phyloP scores from a whole-genome alignment of 1,284 basidiomycete genomes.

The Schizophyllum commune region DNA sequence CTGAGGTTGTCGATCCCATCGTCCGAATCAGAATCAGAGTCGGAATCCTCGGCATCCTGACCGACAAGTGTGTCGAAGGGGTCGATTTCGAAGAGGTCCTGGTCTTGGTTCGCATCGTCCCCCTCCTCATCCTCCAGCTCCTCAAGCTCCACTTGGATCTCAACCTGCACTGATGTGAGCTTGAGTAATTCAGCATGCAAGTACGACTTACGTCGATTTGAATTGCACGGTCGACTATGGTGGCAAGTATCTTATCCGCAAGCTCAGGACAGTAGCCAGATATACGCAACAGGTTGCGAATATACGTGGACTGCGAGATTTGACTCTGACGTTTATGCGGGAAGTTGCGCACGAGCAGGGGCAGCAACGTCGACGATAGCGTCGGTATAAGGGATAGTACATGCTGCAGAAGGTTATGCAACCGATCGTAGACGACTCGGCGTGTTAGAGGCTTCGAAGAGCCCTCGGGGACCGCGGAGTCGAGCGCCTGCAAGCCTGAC shows the following conservation, averaged over 20 bases:
- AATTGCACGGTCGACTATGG: slow-evolving; percentile 86
- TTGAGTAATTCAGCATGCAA: no score
- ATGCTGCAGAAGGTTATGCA: slow-evolving; percentile 81
- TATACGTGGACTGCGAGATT: slow-evolving; percentile 81
- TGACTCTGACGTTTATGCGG: slow-evolving; percentile 91
- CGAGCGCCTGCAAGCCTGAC: slow-evolving; percentile 56
- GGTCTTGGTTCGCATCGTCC: slow-evolving; percentile 41
- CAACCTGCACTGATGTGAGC: slow-evolving; percentile 52
- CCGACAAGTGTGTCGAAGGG: slow-evolving; percentile 79
- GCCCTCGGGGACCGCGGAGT: slow-evolving; percentile 49
- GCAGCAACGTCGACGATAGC: slow-evolving; percentile 77
- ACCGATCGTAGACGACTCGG: slow-evolving; percentile 77
- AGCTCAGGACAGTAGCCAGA: slow-evolving; percentile 89
- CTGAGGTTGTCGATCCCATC: slow-evolving; percentile 46
- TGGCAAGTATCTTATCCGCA: slow-evolving; percentile 75
- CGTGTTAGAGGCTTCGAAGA: slow-evolving; percentile 70
- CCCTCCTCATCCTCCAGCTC: slow-evolving; percentile 71
- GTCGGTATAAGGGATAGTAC: slow-evolving; percentile 88
- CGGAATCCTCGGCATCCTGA: slow-evolving; percentile 54
- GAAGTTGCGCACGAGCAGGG: slow-evolving; percentile 78
- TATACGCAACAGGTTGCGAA: slow-evolving; percentile 83
- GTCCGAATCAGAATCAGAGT: slow-evolving; percentile 48
- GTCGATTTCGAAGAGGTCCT: slow-evolving; percentile 69
- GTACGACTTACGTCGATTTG: slow-evolving; percentile 98
- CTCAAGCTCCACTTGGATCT: slow-evolving; percentile 94